Base-by-base conservation (phyloP, 2,329 filamentous ascomycete species). In the Arthroderma uncinatum region DNA sequence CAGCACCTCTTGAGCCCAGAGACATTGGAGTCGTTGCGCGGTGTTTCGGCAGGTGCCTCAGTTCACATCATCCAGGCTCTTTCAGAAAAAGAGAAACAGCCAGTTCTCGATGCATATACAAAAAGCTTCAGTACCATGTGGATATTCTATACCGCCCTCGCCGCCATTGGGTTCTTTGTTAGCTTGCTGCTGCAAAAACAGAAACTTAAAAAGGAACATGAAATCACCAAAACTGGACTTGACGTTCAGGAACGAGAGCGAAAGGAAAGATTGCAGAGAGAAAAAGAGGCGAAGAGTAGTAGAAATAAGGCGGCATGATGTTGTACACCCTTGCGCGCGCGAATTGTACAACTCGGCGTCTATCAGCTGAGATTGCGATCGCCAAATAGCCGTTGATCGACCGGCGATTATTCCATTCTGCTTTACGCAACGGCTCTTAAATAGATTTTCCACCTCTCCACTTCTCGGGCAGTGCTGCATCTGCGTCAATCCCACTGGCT, bases 71-170 rank as follows among this genome's bases (percentile, higher is more conserved):
- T 77, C 30, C 59, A 66, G 33, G 56, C 60, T 2, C 66, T 77
- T 0, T 64, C 67, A 0, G 58, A 65, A 0, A 58, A 56, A 9
- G 72, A 77, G 61, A 66, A 64, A 33, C 30, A 57, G 0, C 69
- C 72, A 2, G 71, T 79, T 0, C 68, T 74, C 19, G 59, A 66
- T 0, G 71, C 72, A 0, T 76, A 77, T 59, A 73, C 70, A 5
- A 65, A 67, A 33, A 70, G 73, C 2, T 64, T 80, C 53, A 73
- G 69, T 58, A 74, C 74, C 28, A 75, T 77, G 62, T 80, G 78
- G 75, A 76, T 80, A 40, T 73, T 79, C 54, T 79, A 77, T 57
- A 71, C 73, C 0, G 66, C 60, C 8, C 60, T 74, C 2, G 67
- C 64, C 2, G 71, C 63, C 1, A 25, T 70, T 7, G 73, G 71